Evolutionary conservation across 768 basidiomycete species (phyloP).

Genomic region (Lactifluus volemus): DNA sequence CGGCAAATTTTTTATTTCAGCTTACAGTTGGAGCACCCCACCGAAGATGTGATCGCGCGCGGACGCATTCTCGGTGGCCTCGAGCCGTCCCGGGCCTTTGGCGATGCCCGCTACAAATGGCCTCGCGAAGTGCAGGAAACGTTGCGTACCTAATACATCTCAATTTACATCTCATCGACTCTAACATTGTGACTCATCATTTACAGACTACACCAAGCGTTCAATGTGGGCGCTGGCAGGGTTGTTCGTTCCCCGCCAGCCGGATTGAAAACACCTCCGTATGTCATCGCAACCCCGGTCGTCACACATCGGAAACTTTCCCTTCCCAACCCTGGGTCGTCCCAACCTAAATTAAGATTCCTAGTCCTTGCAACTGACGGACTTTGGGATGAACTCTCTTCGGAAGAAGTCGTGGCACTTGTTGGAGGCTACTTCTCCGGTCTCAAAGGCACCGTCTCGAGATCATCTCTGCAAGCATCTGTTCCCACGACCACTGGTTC

Average conservation of each 20-base stretch:
- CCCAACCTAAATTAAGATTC: slow-evolving; percentile 45
- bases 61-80: slow-evolving; percentile 84
- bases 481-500: slow-evolving; percentile 49
- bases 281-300: slow-evolving; percentile 78
- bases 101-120: slow-evolving; percentile 90
- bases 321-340: slow-evolving; percentile 33
- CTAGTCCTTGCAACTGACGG: slow-evolving; percentile 85
- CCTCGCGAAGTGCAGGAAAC: slow-evolving; percentile 58
- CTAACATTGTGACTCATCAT: not conserved
- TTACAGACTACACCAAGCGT: slow-evolving; percentile 50
- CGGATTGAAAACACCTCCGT: slow-evolving; percentile 81
- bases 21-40: slow-evolving; percentile 76
- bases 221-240: slow-evolving; percentile 53
- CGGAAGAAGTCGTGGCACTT: slow-evolving; percentile 79
- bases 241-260: slow-evolving; percentile 51
- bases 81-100: slow-evolving; percentile 81
- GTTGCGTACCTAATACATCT: slow-evolving; percentile 39
- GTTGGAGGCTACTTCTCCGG: slow-evolving; percentile 77
- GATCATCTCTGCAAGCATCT: slow-evolving; percentile 43
- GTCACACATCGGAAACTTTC: slow-evolving; percentile 68
- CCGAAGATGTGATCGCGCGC: slow-evolving; percentile 58
- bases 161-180: not conserved
- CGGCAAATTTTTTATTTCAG: slow-evolving; percentile 29
- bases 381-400: slow-evolving; percentile 45
- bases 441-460: slow-evolving; percentile 54